A percentile compares a stretch with the other conserved stretches of the same genome.
Conservation (phyloP, 208 protist genomes). For the Leishmania martiniquensis region DNA sequence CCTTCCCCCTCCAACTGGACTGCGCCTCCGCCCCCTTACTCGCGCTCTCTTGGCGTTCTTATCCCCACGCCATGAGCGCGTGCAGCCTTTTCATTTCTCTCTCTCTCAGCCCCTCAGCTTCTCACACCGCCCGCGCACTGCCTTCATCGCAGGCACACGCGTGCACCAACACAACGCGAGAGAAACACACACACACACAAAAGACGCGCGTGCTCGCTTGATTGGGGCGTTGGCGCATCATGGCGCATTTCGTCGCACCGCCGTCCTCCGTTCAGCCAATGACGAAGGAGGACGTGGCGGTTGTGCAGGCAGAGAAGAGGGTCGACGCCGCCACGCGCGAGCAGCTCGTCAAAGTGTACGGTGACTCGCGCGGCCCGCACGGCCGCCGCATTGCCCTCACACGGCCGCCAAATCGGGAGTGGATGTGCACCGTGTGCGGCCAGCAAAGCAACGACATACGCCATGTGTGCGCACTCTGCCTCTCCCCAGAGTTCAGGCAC, state of each 20-base stretch:
- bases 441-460: conserved; percentile 46
- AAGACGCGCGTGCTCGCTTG: neutral
- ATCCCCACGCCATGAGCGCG: neutral
- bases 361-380: conserved; percentile 28
- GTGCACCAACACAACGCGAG: neutral
- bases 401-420: conserved; percentile 30
- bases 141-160: neutral
- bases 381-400: conserved; percentile 31
- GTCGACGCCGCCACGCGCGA: conserved; percentile 49
- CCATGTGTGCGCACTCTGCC: conserved; percentile 51
- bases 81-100: neutral
- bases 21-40: neutral
- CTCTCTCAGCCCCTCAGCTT: neutral
- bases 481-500: conserved; percentile 40
- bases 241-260: conserved; percentile 40
- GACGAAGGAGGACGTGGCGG: conserved; percentile 37
- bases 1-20: neutral
- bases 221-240: neutral
- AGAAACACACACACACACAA: conserved; percentile 5
- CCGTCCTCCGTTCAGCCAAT: conserved; percentile 27
- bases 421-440: conserved; percentile 43
- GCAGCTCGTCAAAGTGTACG: conserved; percentile 45
- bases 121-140: neutral
- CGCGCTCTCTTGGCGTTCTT: too few relatives aligned
- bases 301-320: conserved; percentile 52